phyloP scores from a whole-genome alignment of 2,329 filamentous ascomycete species.

The Talaromyces sp. region DNA sequence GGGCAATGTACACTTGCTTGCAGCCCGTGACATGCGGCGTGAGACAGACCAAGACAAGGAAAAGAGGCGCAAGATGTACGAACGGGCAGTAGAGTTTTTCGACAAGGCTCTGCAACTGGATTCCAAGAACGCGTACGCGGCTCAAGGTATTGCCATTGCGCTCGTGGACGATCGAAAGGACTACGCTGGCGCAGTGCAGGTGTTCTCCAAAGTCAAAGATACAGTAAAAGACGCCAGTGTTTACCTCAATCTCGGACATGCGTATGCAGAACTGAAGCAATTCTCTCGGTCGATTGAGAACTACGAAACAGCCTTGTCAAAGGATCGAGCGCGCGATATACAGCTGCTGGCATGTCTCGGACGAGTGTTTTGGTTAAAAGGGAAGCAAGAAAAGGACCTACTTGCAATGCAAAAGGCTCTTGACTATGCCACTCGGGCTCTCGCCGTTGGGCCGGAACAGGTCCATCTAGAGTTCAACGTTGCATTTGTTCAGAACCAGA shows the following conservation, averaged over 20 bases:
- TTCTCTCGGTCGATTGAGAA: slow-evolving; percentile 88
- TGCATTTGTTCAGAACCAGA: slow-evolving; percentile 92
- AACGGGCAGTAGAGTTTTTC: slow-evolving; percentile 94
- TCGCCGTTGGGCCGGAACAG: slow-evolving; percentile 73
- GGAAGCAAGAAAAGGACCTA: slow-evolving; percentile 61
- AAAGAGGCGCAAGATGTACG: slow-evolving; percentile 80
- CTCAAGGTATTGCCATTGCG: slow-evolving; percentile 91
- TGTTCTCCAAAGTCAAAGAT: slow-evolving; percentile 86
- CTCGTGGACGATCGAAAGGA: slow-evolving; percentile 93
- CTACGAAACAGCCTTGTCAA: slow-evolving; percentile 79
- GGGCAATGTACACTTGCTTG: slow-evolving; percentile 87
- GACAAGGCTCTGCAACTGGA: slow-evolving; percentile 96
- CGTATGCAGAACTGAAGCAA: slow-evolving; percentile 85
- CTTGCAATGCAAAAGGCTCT: slow-evolving; percentile 60
- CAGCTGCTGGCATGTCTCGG: slow-evolving; percentile 80
- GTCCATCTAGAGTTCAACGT: slow-evolving; percentile 96
- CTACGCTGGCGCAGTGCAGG: slow-evolving; percentile 70
- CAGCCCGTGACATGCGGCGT: slow-evolving; percentile 89
- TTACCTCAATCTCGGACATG: slow-evolving; percentile 88
- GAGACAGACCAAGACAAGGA: slow-evolving; percentile 86
- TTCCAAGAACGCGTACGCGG: slow-evolving; percentile 89
- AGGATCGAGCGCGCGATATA: slow-evolving; percentile 72
- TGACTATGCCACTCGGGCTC: slow-evolving; percentile 61
- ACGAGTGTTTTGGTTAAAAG: slow-evolving; percentile 79
- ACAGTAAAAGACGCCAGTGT: slow-evolving; percentile 84